Percentiles rank a stretch among this genome's conserved stretches.
Evolutionary conservation across 2,329 filamentous ascomycete genomes (phyloP).

Genomic region (Ophiostoma perfectum): DNA sequence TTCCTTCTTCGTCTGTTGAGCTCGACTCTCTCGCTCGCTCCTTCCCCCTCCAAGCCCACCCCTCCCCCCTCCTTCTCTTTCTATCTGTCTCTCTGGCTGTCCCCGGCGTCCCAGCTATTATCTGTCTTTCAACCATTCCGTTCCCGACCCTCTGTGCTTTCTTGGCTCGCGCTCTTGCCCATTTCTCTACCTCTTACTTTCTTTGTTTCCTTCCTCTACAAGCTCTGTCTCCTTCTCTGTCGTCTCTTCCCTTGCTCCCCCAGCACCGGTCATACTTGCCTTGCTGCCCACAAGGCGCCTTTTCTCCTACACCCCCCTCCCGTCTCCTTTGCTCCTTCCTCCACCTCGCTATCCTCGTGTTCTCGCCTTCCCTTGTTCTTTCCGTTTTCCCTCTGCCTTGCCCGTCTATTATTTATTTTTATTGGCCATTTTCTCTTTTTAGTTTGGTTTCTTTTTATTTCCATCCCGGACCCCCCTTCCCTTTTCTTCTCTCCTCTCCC

Average conservation of each 20-base stretch:
- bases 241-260: background rate
- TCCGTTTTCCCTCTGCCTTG: background rate
- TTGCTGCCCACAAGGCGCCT: slow-evolving; percentile 10
- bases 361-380: background rate
- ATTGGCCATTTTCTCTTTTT: background rate
- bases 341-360: slow-evolving; percentile 12
- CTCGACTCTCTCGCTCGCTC: slow-evolving; percentile 11
- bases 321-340: slow-evolving; percentile 1
- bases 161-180: background rate
- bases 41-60: slow-evolving; percentile 4
- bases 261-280: background rate
- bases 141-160: no score
- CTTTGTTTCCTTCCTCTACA: slow-evolving; percentile 3
- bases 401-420: background rate
- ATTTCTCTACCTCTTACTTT: background rate
- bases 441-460: slow-evolving; percentile 13
- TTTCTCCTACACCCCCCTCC: slow-evolving; percentile 1
- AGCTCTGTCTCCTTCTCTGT: background rate
- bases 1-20: slow-evolving; percentile 10
- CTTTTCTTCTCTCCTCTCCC: slow-evolving; percentile 1
- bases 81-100: background rate
- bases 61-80: slow-evolving; percentile 15
- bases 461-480: slow-evolving; percentile 12
- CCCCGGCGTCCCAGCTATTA: background rate
- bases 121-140: background rate